These are phyloP conservation scores for Somion occarium DNA, from an alignment of 1,284 basidiomycete genomes.

Conservation along the genomic window DNA sequence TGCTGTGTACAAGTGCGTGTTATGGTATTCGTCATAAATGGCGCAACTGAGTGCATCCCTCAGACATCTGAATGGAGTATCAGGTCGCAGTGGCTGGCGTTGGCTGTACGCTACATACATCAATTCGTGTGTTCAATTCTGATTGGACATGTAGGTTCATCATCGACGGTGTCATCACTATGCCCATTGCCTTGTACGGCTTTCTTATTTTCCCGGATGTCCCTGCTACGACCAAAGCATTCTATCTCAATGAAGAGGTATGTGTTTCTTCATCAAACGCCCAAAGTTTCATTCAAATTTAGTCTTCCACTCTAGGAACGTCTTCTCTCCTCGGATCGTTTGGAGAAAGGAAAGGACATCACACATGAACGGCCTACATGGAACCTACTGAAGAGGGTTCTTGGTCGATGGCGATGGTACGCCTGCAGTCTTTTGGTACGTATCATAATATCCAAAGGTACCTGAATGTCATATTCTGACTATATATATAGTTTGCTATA, in stretches of 20 bases:
- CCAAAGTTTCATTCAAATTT: conserved; percentile 1
- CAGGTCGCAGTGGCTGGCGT: conserved; percentile 62
- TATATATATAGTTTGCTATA: conserved; percentile 44
- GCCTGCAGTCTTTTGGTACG: conserved; percentile 57
- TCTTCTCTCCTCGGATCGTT: conserved; percentile 43
- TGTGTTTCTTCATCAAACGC: not conserved
- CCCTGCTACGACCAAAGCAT: conserved; percentile 59
- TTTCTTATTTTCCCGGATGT: conserved; percentile 71
- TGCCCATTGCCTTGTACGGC: conserved; percentile 70
- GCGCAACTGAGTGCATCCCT: too few species aligned
- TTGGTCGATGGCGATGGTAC: conserved; percentile 69
- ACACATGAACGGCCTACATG: conserved; percentile 42
- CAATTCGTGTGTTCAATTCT: not conserved
- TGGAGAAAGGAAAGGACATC: conserved; percentile 32
- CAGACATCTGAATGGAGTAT: conserved; percentile 55
- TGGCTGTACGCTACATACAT: conserved; percentile 50
- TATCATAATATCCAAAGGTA: not conserved
- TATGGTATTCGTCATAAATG: too few species aligned
- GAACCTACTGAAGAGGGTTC: conserved; percentile 44
- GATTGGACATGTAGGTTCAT: conserved; percentile 44
- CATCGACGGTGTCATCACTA: conserved; percentile 68
- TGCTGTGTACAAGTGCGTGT: conserved; percentile 51
- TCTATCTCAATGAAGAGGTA: conserved; percentile 60
- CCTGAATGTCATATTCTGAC: not conserved
- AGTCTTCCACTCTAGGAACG: conserved; percentile 41